phyloP scores from a whole-genome alignment of 179 eudicot species.

The Camellia oleifera region DNA sequence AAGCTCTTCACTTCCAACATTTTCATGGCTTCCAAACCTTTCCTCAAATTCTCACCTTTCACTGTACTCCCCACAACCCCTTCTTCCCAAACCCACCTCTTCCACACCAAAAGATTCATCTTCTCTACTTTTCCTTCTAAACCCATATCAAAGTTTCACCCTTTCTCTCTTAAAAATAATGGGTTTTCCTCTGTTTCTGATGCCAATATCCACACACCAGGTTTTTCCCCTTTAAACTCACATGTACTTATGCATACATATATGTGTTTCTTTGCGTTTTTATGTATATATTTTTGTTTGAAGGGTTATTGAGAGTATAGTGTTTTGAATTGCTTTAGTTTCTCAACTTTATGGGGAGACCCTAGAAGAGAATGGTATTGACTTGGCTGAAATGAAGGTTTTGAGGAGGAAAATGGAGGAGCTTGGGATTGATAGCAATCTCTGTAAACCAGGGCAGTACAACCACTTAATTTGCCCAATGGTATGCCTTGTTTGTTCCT shows the following conservation, averaged over 20 bases:
- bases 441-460: conserved; percentile 32
- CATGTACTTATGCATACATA: neutral
- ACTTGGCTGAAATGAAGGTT: neutral
- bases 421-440: conserved; percentile 24
- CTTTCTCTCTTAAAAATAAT: conserved; percentile 13
- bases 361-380: conserved; percentile 12
- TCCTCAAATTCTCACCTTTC: conserved; percentile 15
- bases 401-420: conserved; percentile 28
- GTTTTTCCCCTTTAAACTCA: conserved; percentile 3
- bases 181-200: conserved; percentile 25
- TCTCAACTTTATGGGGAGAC: conserved; percentile 22
- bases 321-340: conserved; percentile 7
- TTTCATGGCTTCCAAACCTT: conserved; percentile 26
- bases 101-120: conserved; percentile 10
- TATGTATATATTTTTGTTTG: neutral
- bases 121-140: conserved; percentile 17
- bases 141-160: conserved; percentile 19
- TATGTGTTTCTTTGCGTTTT: neutral
- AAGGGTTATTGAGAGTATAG: neutral
- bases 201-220: conserved; percentile 24
- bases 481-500: conserved; percentile 29
- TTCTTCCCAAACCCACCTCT: conserved; percentile 8
- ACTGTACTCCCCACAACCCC: conserved; percentile 4
- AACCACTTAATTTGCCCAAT: conserved; percentile 44
- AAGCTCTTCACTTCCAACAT: conserved; percentile 17